A percentile compares a stretch with the other conserved stretches of the same genome.
Evolutionary conservation across 1,284 basidiomycete genomes (phyloP).

Genomic region (Singerocomus inundabilis): DNA sequence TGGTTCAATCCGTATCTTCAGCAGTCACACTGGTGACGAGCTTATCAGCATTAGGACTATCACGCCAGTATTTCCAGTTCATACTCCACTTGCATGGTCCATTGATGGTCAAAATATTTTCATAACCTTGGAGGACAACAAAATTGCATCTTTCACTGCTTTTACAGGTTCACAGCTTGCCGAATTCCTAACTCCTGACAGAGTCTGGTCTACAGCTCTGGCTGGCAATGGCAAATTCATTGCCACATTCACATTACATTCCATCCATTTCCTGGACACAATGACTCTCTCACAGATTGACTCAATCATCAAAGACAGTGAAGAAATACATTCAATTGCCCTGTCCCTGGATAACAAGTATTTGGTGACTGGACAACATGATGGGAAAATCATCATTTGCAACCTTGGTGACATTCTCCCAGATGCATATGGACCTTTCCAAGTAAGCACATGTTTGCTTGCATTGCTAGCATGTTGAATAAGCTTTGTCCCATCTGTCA

Average conservation of each 20-base stretch:
- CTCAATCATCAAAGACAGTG: not conserved
- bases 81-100: constrained; percentile 6
- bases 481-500: not conserved
- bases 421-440: not conserved
- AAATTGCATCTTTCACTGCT: not conserved
- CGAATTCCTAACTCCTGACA: not conserved
- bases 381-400: not conserved
- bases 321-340: not conserved
- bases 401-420: not conserved
- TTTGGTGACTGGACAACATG: not conserved
- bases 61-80: not conserved
- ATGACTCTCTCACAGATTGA: not conserved
- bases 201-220: not conserved
- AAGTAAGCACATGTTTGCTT: not conserved
- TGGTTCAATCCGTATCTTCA: not conserved
- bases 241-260: not conserved
- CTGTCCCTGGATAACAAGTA: not conserved
- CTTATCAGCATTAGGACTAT: not conserved
- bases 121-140: not conserved
- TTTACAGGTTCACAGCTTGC: not conserved
- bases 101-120: not conserved
- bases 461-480: not conserved
- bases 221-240: not conserved
- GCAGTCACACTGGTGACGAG: not conserved
- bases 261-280: not conserved